Percentiles rank a stretch among this genome's conserved stretches.
Evolutionary conservation across 148 eudicot genomes (phyloP).

Genomic region (Linanthus parryae): DNA sequence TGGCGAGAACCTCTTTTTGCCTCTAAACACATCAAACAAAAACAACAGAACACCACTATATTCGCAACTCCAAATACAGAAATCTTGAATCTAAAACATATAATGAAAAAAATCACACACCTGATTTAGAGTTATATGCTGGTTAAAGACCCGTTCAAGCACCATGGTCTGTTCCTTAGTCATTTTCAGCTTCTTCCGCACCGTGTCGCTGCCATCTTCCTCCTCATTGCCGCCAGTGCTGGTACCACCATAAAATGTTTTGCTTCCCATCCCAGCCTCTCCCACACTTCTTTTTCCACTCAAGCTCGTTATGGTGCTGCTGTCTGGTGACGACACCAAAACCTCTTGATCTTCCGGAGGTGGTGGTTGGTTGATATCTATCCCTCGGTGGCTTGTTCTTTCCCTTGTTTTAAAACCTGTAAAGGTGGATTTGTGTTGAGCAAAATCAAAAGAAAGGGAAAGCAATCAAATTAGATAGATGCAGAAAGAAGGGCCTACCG

Average conservation of each 20-base stretch:
- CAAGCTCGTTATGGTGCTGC: slow-evolving; percentile 60
- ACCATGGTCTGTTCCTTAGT: background rate
- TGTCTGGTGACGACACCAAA: slow-evolving; percentile 60
- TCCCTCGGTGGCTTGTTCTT: slow-evolving; percentile 15
- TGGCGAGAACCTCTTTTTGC: slow-evolving; percentile 57
- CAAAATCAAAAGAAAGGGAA: too few species aligned
- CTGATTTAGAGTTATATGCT: background rate
- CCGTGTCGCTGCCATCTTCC: slow-evolving; percentile 36
- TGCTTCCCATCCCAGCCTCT: slow-evolving; percentile 27
- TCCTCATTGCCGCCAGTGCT: slow-evolving; percentile 29
- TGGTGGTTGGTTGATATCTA: slow-evolving; percentile 31
- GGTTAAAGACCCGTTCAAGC: background rate
- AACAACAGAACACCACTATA: background rate
- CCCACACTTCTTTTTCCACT: slow-evolving; percentile 45
- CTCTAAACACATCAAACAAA: slow-evolving; percentile 31
- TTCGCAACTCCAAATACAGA: background rate
- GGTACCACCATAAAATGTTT: slow-evolving; percentile 20
- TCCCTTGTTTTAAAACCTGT: too few species aligned
- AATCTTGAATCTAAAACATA: background rate
- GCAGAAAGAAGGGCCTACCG: too few species aligned
- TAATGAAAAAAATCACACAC: background rate
- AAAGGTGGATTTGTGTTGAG: too few species aligned
- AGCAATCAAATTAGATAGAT: too few species aligned
- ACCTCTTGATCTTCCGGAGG: slow-evolving; percentile 30
- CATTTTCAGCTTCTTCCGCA: slow-evolving; percentile 38